Evolutionary conservation across 192 early-diverging fungal species (phyloP).

Genomic region (Mortierella claussenii): DNA sequence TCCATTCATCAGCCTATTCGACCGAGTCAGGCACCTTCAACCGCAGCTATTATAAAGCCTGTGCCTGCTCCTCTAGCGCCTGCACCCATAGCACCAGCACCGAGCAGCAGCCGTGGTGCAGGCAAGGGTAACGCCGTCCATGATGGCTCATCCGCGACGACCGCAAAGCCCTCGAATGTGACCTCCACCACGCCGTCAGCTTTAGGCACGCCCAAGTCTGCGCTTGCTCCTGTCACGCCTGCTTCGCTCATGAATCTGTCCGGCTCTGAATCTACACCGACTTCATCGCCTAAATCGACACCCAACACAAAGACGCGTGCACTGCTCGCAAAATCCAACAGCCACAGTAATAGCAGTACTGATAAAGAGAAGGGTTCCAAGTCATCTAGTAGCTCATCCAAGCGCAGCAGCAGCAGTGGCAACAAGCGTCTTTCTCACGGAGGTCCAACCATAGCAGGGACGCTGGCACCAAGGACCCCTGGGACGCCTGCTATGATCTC

Average conservation of each 20-base stretch:
- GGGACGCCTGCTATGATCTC: constrained; percentile 11
- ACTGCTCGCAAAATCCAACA: not conserved
- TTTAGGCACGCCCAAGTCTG: not conserved
- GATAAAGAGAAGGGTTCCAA: not conserved
- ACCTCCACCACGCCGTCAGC: not conserved
- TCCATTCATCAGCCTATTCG: constrained; percentile 9
- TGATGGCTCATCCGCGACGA: not conserved
- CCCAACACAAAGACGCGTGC: constrained; percentile 5
- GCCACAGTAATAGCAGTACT: not conserved
- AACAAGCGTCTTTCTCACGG: not conserved
- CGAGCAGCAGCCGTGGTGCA: not conserved
- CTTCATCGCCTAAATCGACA: constrained; percentile 17
- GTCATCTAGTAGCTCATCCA: constrained; percentile 6
- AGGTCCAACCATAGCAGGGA: constrained; percentile 3
- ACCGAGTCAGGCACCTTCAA: constrained; percentile 5
- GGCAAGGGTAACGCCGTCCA: not conserved
- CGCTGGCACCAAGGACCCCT: constrained; percentile 30
- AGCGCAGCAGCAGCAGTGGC: not conserved
- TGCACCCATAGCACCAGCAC: not conserved
- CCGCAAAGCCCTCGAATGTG: not conserved
- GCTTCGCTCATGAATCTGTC: constrained; percentile 72
- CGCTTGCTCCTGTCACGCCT: constrained; percentile 73
- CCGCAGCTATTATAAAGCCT: not conserved
- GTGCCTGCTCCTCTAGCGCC: not conserved
- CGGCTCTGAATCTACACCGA: constrained; percentile 27